Conservation (phyloP, 495 filamentous ascomycete species). For the Aspergillus diversus region DNA sequence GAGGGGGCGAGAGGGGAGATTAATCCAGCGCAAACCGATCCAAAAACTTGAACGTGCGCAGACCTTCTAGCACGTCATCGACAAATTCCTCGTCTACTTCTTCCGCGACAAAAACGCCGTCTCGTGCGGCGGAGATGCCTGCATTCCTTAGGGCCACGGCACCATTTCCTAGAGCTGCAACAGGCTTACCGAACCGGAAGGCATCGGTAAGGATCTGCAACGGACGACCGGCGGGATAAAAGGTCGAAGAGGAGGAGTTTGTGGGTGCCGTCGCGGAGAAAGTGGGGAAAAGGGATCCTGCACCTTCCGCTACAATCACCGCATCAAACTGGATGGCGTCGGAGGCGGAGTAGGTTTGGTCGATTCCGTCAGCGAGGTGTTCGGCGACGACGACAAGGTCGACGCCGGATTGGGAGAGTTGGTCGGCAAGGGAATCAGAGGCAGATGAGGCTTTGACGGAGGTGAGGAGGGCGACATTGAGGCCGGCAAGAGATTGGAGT, state of each 20-base stretch:
- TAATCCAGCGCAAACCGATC: constrained; percentile 43
- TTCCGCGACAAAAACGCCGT: constrained; percentile 57
- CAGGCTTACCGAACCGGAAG: constrained; percentile 74
- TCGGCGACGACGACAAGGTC: constrained; percentile 67
- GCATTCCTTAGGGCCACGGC: constrained; percentile 44
- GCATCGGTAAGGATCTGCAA: constrained; percentile 66
- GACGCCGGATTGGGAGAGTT: constrained; percentile 52
- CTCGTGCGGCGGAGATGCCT: constrained; percentile 37
- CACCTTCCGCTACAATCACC: constrained; percentile 62
- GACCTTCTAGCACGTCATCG: constrained; percentile 56
- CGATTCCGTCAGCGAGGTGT: constrained; percentile 55
- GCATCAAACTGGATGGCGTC: constrained; percentile 76
- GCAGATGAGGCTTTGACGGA: constrained; percentile 46
- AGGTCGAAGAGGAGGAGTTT: constrained; percentile 40
- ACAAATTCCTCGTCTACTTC: constrained; percentile 43
- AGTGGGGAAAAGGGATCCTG: constrained; percentile 55
- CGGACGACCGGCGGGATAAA: constrained; percentile 68
- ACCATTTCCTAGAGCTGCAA: constrained; percentile 61
- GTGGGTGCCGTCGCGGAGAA: constrained; percentile 27
- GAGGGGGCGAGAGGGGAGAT: background rate
- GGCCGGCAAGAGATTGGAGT: constrained; percentile 61
- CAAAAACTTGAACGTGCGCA: constrained; percentile 69
- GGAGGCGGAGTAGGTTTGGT: constrained; percentile 71
- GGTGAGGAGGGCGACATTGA: constrained; percentile 71
- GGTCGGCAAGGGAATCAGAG: constrained; percentile 49